A percentile compares a stretch with the other conserved stretches of the same genome.
Evolutionary conservation across 2,329 filamentous ascomycete species (phyloP).

Genomic region (Xylariaceae sp.): DNA sequence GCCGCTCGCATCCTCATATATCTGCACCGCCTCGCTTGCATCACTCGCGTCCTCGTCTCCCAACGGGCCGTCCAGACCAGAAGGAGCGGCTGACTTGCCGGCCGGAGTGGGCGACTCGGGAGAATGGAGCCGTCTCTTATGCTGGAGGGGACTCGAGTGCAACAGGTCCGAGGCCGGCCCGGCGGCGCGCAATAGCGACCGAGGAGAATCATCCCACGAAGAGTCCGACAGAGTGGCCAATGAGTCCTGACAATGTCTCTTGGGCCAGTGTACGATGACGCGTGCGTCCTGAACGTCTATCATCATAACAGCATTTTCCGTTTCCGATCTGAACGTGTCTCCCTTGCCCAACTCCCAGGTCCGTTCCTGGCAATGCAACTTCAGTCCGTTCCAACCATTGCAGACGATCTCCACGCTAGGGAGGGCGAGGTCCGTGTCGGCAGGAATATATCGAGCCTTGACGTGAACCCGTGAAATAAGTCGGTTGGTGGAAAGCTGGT

Average conservation of each 20-base stretch:
- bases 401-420: constrained; percentile 85
- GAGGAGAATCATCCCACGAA: constrained; percentile 63
- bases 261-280: constrained; percentile 85
- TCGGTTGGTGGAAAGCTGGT: constrained; percentile 86
- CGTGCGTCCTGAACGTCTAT: constrained; percentile 90
- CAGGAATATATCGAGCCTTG: constrained; percentile 74
- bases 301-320: constrained; percentile 84
- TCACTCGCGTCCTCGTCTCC: constrained; percentile 34
- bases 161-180: constrained; percentile 38
- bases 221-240: constrained; percentile 56
- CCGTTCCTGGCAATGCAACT: constrained; percentile 83
- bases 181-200: constrained; percentile 29
- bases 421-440: constrained; percentile 59
- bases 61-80: constrained; percentile 41
- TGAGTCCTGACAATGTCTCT: constrained; percentile 44
- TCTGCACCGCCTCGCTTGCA: constrained; percentile 47
- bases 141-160: constrained; percentile 56
- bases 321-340: constrained; percentile 85
- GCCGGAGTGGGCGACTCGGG: constrained; percentile 63
- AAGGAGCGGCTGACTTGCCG: constrained; percentile 31
- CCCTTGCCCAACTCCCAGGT: constrained; percentile 83
- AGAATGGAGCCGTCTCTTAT: constrained; percentile 57
- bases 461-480: constrained; percentile 92
- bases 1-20: constrained; percentile 67
- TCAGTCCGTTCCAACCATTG: constrained; percentile 92